Base-by-base conservation (phyloP, 495 filamentous ascomycete genomes). In the Neurospora sp. region DNA sequence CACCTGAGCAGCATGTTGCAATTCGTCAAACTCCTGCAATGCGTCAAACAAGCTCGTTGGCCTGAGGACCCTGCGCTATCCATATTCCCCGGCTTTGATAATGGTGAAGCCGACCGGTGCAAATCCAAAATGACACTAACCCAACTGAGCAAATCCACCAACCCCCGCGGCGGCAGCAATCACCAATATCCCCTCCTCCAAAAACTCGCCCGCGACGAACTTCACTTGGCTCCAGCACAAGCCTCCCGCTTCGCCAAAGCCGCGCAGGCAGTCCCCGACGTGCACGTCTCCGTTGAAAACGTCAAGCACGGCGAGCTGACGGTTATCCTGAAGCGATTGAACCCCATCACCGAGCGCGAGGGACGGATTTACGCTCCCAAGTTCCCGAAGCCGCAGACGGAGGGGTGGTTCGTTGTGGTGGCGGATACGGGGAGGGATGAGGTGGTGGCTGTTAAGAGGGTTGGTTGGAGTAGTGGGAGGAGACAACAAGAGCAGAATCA, bases 321-420 rank as follows among this genome's bases (percentile, higher is more conserved):
- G 1, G 85, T 97, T 13, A 82, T 81, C 8, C 75, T 98, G 11
- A 83, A 85, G 15, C 88, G 96, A 0, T 83, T 88, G 70, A 98
- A 98, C 82, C 74, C 85, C 19, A 79, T 90, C 39, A 82, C 81
- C 0, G 87, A 89, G 75, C 81, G 85, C 19, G 91, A 92, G 24
- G 91, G 86, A 76, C 86, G 90, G 40, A 91, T 97, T 74, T 97
- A 90, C 75, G 93, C 96, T 0, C 95, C 96, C 10, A 86, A 87
- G 5, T 98, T 96, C 83, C 96, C 96, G 0, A 99, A 99, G 82
- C 90, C 93, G 31, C 96, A 99, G 80, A 94, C 92, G 0, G 96
- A 99, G 81, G 94, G 96, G 2, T 98, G 89, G 88, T 98, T 98
- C 80, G 87, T 95, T 8, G 73, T 98, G 45, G 86, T 97, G 1